These are phyloP conservation scores for Magnusiomyces clavatus DNA, from an alignment of 1,139 yeast species.

Conservation along the genomic window DNA sequence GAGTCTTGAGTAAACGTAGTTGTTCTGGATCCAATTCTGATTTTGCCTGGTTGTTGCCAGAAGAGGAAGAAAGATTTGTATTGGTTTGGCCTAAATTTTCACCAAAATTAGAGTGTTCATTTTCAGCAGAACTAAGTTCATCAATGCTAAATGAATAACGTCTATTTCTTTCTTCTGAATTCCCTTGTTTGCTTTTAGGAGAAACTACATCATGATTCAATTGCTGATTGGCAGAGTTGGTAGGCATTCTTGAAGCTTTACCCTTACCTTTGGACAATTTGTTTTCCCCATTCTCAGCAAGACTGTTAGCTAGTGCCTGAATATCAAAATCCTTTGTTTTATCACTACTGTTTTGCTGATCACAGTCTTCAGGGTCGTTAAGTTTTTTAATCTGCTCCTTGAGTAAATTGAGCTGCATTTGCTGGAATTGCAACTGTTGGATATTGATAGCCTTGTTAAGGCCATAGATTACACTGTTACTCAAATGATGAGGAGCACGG, in stretches of 20 bases:
- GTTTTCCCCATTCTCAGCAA: too few species aligned
- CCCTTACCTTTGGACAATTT: neutral
- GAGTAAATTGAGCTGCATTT: neutral
- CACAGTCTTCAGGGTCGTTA: neutral
- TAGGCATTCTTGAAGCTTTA: neutral
- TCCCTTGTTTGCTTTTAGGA: neutral
- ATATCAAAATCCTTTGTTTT: neutral
- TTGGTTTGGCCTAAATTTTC: neutral
- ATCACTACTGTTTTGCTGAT: neutral
- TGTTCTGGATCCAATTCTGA: neutral
- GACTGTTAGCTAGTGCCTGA: too few species aligned
- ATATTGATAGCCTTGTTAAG: neutral
- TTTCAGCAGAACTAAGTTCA: too few species aligned
- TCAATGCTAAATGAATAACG: neutral
- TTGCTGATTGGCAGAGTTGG: neutral
- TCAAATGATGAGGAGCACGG: neutral
- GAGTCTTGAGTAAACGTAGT: neutral
- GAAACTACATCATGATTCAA: neutral
- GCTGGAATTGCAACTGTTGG: neutral
- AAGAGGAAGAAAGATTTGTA: neutral
- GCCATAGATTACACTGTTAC: slow-evolving; percentile 1
- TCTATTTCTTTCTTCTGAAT: too few species aligned
- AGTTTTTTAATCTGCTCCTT: neutral
- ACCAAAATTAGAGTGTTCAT: neutral
- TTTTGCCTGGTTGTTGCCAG: neutral